A percentile compares a stretch with the other conserved stretches of the same genome.
Evolutionary conservation across 805 yeast species (phyloP).

Genomic region (Kodamaea laetipori): DNA sequence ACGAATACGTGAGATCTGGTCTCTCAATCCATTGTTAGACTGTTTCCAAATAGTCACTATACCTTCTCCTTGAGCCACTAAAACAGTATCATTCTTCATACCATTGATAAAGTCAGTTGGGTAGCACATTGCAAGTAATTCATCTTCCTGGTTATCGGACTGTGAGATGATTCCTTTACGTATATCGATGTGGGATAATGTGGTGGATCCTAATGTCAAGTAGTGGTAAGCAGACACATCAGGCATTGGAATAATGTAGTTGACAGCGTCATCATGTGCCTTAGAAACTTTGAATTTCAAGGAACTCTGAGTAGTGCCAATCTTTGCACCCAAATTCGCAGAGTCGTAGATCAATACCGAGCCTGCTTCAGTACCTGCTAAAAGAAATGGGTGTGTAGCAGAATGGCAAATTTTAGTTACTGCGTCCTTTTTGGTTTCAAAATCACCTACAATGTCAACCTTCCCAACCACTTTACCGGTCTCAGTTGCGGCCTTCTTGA

Average conservation of each 20-base stretch:
- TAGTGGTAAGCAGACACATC: conserved; percentile 76
- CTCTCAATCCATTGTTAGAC: conserved; percentile 63
- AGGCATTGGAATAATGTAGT: conserved; percentile 69
- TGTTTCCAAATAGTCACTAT: conserved; percentile 85
- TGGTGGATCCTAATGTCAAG: conserved; percentile 79
- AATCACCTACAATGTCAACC: conserved; percentile 27
- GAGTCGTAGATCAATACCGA: conserved; percentile 64
- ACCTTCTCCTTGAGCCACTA: conserved; percentile 92
- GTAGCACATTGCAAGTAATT: conserved; percentile 73
- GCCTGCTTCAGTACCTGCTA: conserved; percentile 73
- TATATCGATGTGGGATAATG: conserved; percentile 74
- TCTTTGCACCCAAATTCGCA: conserved; percentile 44
- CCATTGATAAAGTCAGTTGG: conserved; percentile 50
- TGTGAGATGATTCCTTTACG: conserved; percentile 65
- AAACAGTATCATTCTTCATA: conserved; percentile 60
- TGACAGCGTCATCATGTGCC: conserved; percentile 78
- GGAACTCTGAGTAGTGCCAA: conserved; percentile 24
- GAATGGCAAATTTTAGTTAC: conserved; percentile 49
- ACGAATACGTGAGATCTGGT: conserved; percentile 77
- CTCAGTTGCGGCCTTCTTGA: conserved; percentile 70
- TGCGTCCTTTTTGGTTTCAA: conserved; percentile 28
- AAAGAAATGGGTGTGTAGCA: conserved; percentile 49
- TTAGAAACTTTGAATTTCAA: conserved; percentile 49
- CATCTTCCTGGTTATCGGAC: conserved; percentile 93
- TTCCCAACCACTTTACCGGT: conserved; percentile 79